Conservation (phyloP, 306 rosid genomes). For the Medicago ruthenica region DNA sequence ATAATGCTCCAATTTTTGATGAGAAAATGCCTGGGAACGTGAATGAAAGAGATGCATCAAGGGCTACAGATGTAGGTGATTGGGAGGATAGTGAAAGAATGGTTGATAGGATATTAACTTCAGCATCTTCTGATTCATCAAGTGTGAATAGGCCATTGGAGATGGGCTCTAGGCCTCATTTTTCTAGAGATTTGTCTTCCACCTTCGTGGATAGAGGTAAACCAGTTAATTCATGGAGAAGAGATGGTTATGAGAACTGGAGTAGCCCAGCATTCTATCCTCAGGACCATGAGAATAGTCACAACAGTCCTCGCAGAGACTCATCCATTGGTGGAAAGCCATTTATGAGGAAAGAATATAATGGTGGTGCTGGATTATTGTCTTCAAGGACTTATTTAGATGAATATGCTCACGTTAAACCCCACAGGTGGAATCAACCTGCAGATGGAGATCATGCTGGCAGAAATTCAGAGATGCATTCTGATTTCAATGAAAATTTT, state of each 20-base stretch:
- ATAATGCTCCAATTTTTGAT: slow-evolving; percentile 55
- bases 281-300: slow-evolving; percentile 69
- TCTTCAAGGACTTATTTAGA: slow-evolving; percentile 68
- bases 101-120: slow-evolving; percentile 84
- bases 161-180: slow-evolving; percentile 68
- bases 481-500: slow-evolving; percentile 72
- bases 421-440: slow-evolving; percentile 76
- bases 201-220: slow-evolving; percentile 72
- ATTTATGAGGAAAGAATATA: slow-evolving; percentile 68
- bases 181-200: slow-evolving; percentile 64
- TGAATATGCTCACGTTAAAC: slow-evolving; percentile 63
- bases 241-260: slow-evolving; percentile 77
- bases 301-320: slow-evolving; percentile 62
- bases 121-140: slow-evolving; percentile 85
- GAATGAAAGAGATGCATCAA: slow-evolving; percentile 66
- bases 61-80: slow-evolving; percentile 67
- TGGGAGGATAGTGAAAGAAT: slow-evolving; percentile 97
- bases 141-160: slow-evolving; percentile 71
- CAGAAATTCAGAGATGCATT: slow-evolving; percentile 64
- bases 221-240: slow-evolving; percentile 76
- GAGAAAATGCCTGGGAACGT: slow-evolving; percentile 50
- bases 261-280: slow-evolving; percentile 57
- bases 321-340: slow-evolving; percentile 66
- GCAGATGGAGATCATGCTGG: slow-evolving; percentile 70
- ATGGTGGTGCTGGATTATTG: slow-evolving; percentile 63